phyloP scores from a whole-genome alignment of 2,329 filamentous ascomycete genomes.

The Phialocephala subalpina region DNA sequence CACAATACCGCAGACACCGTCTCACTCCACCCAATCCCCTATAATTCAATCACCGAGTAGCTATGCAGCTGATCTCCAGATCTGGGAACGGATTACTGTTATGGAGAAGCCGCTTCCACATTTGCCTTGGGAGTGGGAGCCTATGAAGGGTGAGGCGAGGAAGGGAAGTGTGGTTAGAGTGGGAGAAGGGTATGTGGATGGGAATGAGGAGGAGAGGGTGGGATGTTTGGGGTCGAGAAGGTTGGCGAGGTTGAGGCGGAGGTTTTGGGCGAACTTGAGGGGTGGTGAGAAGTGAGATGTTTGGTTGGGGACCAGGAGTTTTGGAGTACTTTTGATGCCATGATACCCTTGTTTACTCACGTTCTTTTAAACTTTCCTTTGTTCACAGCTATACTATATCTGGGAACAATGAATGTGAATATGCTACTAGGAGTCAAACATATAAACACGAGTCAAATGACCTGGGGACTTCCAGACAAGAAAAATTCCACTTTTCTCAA shows the following conservation, averaged over 20 bases:
- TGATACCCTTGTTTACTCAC: no score
- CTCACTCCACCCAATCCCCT: conserved; percentile 4
- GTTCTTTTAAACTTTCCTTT: no score
- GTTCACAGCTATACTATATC: no score
- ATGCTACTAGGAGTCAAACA: no score
- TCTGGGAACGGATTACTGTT: conserved; percentile 2
- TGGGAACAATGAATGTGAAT: no score
- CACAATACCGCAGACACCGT: not conserved
- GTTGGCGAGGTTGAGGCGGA: not conserved
- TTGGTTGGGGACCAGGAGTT: no score
- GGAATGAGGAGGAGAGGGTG: not conserved
- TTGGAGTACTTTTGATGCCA: no score
- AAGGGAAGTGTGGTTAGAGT: not conserved
- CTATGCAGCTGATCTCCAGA: not conserved
- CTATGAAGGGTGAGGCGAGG: not conserved
- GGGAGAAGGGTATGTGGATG: not conserved
- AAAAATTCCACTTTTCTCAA: no score
- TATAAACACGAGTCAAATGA: no score
- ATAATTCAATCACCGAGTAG: not conserved
- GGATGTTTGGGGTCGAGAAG: not conserved
- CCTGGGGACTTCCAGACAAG: no score
- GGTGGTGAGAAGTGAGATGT: no score
- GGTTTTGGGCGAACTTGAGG: no score
- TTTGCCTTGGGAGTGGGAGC: not conserved
- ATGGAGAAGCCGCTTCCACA: conserved; percentile 5